Evolutionary conservation across 257 asterid genomes (phyloP).

Genomic region (Solanum medicagineum): DNA sequence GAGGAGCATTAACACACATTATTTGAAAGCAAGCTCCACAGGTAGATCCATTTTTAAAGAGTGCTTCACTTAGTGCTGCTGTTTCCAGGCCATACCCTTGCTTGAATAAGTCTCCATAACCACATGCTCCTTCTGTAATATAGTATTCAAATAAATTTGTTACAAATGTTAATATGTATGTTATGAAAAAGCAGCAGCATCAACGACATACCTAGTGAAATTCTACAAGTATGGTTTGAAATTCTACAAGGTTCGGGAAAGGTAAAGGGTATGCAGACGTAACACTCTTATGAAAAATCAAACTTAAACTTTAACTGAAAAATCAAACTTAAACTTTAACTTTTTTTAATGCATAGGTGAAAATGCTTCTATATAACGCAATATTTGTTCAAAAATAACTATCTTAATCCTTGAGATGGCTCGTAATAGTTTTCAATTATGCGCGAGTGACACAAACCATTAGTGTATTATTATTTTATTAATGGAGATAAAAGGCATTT

Average conservation of each 20-base stretch:
- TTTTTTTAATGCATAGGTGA: background rate
- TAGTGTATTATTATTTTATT: background rate
- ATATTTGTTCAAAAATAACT: background rate
- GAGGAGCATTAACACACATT: constrained; percentile 7
- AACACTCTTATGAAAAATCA: background rate
- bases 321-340: background rate
- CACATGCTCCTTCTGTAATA: constrained; percentile 35
- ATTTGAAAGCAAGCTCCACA: constrained; percentile 44
- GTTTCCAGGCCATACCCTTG: constrained; percentile 25
- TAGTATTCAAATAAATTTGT: background rate
- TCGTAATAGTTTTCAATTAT: too few species aligned
- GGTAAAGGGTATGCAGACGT: background rate
- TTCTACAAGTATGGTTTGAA: background rate
- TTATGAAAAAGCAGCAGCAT: background rate
- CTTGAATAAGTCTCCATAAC: constrained; percentile 8
- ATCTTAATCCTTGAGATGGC: background rate
- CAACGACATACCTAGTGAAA: background rate
- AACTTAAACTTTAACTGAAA: background rate
- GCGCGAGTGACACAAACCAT: background rate
- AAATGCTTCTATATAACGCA: background rate
- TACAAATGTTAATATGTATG: background rate
- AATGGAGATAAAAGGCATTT: background rate
- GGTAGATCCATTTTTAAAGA: constrained; percentile 13
- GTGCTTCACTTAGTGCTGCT: constrained; percentile 29
- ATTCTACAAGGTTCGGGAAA: background rate